Evolutionary conservation across 495 filamentous ascomycete species (phyloP), one percentile per base, ranked within the genome.

Genomic region (Tetracladium setigerum): DNA sequence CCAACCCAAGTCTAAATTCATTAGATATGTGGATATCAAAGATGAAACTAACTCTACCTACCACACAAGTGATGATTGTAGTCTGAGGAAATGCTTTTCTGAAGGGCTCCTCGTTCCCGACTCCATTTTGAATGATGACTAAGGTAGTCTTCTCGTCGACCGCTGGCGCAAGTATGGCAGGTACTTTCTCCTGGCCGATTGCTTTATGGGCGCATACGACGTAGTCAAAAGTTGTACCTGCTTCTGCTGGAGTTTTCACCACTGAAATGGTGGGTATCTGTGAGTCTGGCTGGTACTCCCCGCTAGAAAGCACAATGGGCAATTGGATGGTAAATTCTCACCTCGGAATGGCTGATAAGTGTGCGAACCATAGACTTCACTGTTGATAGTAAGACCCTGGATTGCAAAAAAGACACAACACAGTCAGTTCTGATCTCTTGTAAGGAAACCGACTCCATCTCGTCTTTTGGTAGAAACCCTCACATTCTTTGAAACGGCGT

Each of bases 121-220:
- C 64, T 7, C 64, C 64, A 33, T 67, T 67, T 40, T 67, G 64
- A 37, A 64, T 60, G 30, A 67, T 62, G 12, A 66, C 64, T 36
- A 67, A 57, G 0, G 52, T 49, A 12, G 52, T 55, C 34, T 52
- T 55, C 15, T 42, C 56, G 30, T 59, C 55, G 10, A 73, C 56
- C 12, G 56, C 72, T 7, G 73, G 64, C 13, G 55, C 53, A n/a
- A 78, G 60, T 6, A 60, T 49, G 2, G 54, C 42, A 4, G 62
- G 59, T 0, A 67, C 64, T 0, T 56, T 48, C 5, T 59, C 59
- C 18, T 68, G 69, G 24, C 74, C 64, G 31, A 76, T 64, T 10
- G 74, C 74, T 52, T 77, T 77, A 50, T 74, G 63, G 4, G 71
- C 66, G 54, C 72, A 75, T 12, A 77, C 65, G 17, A 76, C 46